Conservation (phyloP, 2,329 filamentous ascomycete genomes). For the Lasiodiplodia sp. region DNA sequence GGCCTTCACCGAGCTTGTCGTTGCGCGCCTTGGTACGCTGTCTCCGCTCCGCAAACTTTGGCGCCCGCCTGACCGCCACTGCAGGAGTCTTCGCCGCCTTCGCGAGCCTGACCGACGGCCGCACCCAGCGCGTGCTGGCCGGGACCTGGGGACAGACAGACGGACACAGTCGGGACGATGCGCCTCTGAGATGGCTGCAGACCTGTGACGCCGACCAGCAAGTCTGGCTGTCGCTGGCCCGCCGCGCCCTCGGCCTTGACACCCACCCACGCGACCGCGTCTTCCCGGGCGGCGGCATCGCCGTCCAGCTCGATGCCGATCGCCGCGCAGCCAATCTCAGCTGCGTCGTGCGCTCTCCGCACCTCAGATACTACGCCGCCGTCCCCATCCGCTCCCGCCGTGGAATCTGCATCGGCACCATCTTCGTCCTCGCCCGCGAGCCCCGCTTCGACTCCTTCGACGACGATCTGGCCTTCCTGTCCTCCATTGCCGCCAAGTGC, state of each 20-base stretch:
- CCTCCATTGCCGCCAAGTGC: slow-evolving; percentile 30
- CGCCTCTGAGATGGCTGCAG: slow-evolving; percentile 16
- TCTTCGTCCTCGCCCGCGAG: slow-evolving; percentile 32
- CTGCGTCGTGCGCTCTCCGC: slow-evolving; percentile 21
- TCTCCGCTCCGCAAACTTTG: slow-evolving; percentile 17
- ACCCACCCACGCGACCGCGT: slow-evolving; percentile 11
- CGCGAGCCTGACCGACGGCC: slow-evolving; percentile 28
- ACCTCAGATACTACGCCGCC: slow-evolving; percentile 31
- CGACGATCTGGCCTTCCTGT: slow-evolving; percentile 29
- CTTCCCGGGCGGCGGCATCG: slow-evolving; percentile 19
- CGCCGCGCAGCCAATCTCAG: slow-evolving; percentile 10
- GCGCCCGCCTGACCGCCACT: slow-evolving; percentile 28
- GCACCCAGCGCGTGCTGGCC: slow-evolving; percentile 26
- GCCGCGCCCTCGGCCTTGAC: slow-evolving; percentile 21
- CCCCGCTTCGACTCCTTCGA: slow-evolving; percentile 14
- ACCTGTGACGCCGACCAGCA: neutral
- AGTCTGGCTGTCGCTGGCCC: slow-evolving; percentile 27
- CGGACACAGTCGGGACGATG: neutral
- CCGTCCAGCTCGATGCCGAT: slow-evolving; percentile 20
- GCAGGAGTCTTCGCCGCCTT: slow-evolving; percentile 28
- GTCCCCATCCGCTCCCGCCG: slow-evolving; percentile 30
- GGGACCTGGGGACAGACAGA: slow-evolving; percentile 15
- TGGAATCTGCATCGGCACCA: slow-evolving; percentile 31
- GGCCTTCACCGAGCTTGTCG: slow-evolving; percentile 27
- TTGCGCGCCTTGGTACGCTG: slow-evolving; percentile 26